Evolutionary conservation across 2,329 filamentous ascomycete species (phyloP).

Genomic region (Aspergillus spinulosporus): DNA sequence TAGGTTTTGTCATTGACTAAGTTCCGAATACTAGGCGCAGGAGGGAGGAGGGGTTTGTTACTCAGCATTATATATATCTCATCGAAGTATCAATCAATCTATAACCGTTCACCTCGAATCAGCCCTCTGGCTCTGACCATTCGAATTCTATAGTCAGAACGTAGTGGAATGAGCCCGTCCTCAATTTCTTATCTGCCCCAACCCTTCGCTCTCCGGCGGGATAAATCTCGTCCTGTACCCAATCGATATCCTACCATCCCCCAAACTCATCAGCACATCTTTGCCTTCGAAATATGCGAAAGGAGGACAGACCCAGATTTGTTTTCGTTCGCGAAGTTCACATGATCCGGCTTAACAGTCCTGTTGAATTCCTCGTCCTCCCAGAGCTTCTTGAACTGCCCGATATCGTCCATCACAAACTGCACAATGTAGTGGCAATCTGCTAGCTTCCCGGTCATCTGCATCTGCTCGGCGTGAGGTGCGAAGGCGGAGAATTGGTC

Average conservation of each 20-base stretch:
- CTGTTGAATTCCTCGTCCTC: slow-evolving; percentile 30
- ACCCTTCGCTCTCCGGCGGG: not conserved
- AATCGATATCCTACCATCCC: slow-evolving; percentile 10
- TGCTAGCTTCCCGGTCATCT: slow-evolving; percentile 23
- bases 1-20: not conserved
- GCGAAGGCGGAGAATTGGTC: slow-evolving; percentile 9
- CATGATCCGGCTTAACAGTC: slow-evolving; percentile 34
- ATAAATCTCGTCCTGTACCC: slow-evolving; percentile 15
- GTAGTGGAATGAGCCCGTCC: not conserved
- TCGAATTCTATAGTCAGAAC: not conserved
- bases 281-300: not conserved
- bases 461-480: slow-evolving; percentile 7
- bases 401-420: slow-evolving; percentile 32
- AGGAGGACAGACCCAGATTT: slow-evolving; percentile 11
- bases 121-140: not conserved
- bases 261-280: not conserved
- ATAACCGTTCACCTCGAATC: too few relatives aligned
- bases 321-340: slow-evolving; percentile 32
- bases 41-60: not conserved
- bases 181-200: slow-evolving; percentile 10
- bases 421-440: slow-evolving; percentile 37
- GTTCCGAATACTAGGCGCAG: not conserved
- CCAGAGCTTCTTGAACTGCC: slow-evolving; percentile 33
- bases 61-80: not conserved
- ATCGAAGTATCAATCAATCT: not conserved